phyloP scores from a whole-genome alignment of 1,284 basidiomycete genomes.

The Fomitiporia mediterranea region DNA sequence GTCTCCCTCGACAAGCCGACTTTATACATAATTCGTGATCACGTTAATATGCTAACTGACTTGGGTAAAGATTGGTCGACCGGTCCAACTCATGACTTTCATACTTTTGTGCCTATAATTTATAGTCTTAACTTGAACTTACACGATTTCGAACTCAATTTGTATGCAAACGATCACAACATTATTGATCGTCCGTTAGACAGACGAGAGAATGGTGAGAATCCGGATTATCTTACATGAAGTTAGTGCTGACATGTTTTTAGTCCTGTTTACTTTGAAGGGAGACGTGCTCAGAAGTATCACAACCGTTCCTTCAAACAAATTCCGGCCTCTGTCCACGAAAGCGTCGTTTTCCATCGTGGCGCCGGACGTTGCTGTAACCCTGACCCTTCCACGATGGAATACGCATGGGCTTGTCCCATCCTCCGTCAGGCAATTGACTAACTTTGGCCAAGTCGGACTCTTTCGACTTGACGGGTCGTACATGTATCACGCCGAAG shows the following conservation, averaged over 20 bases:
- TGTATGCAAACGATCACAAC: conserved; percentile 94
- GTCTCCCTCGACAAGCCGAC: conserved; percentile 66
- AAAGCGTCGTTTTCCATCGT: conserved; percentile 64
- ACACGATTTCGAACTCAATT: conserved; percentile 69
- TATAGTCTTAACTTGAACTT: conserved; percentile 72
- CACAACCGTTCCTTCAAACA: conserved; percentile 62
- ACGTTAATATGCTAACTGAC: conserved; percentile 89
- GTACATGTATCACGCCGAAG: conserved; percentile 70
- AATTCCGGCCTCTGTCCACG: conserved; percentile 70
- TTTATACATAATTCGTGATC: conserved; percentile 81
- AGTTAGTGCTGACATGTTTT: conserved; percentile 10
- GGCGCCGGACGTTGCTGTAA: conserved; percentile 51
- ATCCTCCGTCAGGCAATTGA: conserved; percentile 41
- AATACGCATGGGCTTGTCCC: conserved; percentile 74
- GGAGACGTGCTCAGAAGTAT: conserved; percentile 54
- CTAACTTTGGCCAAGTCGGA: conserved; percentile 54
- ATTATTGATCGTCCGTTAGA: conserved; percentile 85
- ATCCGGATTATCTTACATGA: not conserved
- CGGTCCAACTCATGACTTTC: conserved; percentile 72
- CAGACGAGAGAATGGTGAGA: conserved; percentile 73
- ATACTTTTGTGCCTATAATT: conserved; percentile 77
- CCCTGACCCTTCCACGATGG: conserved; percentile 78
- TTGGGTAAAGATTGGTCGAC: conserved; percentile 85
- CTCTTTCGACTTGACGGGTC: conserved; percentile 59
- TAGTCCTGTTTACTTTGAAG: conserved; percentile 69